Evolutionary conservation across 768 basidiomycete species (phyloP), one percentile per base, ranked within the genome.

Genomic region (Leucocoprinus sp.): DNA sequence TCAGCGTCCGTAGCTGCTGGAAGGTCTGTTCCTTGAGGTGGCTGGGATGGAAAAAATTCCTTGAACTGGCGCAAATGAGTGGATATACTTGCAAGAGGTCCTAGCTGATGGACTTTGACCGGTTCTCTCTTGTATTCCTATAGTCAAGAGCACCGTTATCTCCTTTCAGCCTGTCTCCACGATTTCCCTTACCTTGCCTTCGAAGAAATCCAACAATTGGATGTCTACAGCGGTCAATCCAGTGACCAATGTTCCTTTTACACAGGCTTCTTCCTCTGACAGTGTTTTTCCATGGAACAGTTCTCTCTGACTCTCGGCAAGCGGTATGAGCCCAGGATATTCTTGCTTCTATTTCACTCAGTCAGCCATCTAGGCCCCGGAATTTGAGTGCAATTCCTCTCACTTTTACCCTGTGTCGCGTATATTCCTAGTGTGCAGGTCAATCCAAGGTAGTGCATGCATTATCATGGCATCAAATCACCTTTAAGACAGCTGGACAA

Each of bases 251-350:
- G 82, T 83, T 8, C 93, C 93, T 37, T 83, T 73, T 0, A 95
- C 90, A 15, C 69, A 76, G 36, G 69, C 69, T 39, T 92, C 85
- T 40, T 86, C 82, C 1, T 52, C 59, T 1, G 58, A 56, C n/a
- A 89, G 22, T 5, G 76, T 70, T 8, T 64, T 62, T 3, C 67
- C 57, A 18, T 39, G 42, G 28, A 83, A 71, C 8, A 86, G 58
- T 1, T 8, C 11, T 26, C 49, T 52, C 31, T 64, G 56, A 33
- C 78, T 77, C 47, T 67, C 63, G 3, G 65, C 61, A 43, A 74
- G 75, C 1, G 85, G 78, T 8, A 95, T 57, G 19, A 96, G 71
- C 0, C 82, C 93, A 0, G 93, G 93, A 56, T 95, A 97, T 57
- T 92, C 90, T 34, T 70, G 80, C 34, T 55, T 47, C 82, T 86